phyloP scores from a whole-genome alignment of 1,139 yeast species.

The Protomyces pachydermus region DNA sequence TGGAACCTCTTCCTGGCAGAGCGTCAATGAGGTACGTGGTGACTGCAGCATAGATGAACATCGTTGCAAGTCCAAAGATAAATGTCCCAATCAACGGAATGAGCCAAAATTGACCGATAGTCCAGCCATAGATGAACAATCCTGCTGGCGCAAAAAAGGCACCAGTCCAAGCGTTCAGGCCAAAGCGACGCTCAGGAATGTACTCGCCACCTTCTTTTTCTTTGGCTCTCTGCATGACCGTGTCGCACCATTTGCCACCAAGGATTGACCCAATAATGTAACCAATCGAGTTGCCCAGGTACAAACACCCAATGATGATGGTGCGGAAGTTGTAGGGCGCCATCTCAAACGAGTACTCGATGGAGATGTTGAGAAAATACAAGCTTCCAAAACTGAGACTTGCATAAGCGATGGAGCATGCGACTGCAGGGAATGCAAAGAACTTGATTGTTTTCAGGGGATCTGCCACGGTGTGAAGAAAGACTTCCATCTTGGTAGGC shows the following conservation, averaged over 20 bases:
- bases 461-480: conserved; percentile 7
- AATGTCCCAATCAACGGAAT: conserved; percentile 73
- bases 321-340: conserved; percentile 66
- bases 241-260: conserved; percentile 79
- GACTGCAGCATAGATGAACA: conserved; percentile 78
- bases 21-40: conserved; percentile 79
- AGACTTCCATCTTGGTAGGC: conserved; percentile 43
- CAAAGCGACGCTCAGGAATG: conserved; percentile 72
- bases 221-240: conserved; percentile 43
- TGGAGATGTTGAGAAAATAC: conserved; percentile 69
- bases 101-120: conserved; percentile 66
- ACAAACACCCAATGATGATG: conserved; percentile 65
- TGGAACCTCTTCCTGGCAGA: conserved; percentile 81
- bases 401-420: conserved; percentile 58
- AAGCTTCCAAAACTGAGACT: conserved; percentile 39
- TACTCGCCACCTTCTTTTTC: conserved; percentile 53
- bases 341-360: conserved; percentile 58
- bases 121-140: conserved; percentile 75
- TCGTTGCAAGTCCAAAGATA: conserved; percentile 72
- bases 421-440: conserved; percentile 66
- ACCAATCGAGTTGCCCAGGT: conserved; percentile 77
- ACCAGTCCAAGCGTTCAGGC: conserved; percentile 67
- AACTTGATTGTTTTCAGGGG: conserved; percentile 37
- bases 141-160: conserved; percentile 60
- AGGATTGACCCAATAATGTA: conserved; percentile 66